Percentiles rank a stretch among this genome's conserved stretches.
These are phyloP conservation scores for Gryganskiella cystojenkinii DNA, from an alignment of 192 early-diverging fungal genomes.

Conservation along the genomic window DNA sequence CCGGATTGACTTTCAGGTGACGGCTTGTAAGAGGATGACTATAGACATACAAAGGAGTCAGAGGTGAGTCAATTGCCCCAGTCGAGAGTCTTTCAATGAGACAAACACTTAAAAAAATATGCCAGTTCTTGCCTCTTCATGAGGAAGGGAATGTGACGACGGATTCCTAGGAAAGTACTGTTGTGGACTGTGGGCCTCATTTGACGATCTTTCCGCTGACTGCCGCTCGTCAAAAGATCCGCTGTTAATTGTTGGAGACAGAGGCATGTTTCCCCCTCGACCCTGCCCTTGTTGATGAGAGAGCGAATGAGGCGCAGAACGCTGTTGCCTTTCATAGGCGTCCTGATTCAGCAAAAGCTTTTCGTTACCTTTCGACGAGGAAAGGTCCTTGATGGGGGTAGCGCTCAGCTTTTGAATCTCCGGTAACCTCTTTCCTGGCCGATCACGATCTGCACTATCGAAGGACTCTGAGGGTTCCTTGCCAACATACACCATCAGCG, in stretches of 20 bases:
- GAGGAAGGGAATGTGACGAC: conserved; percentile 33
- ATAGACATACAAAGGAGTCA: background rate
- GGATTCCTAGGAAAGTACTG: conserved; percentile 23
- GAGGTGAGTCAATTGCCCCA: background rate
- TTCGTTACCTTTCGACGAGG: conserved; percentile 27
- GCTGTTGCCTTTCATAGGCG: conserved; percentile 42
- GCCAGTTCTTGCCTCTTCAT: conserved; percentile 29
- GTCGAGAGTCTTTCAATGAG: background rate
- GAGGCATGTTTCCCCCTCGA: conserved; percentile 16
- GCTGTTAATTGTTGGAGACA: conserved; percentile 26
- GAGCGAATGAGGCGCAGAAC: conserved; percentile 23
- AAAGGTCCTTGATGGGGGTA: conserved; percentile 48
- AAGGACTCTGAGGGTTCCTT: conserved; percentile 12
- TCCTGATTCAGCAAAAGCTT: conserved; percentile 41
- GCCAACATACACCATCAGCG: conserved; percentile 64
- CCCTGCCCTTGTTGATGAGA: conserved; percentile 16
- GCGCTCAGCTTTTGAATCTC: conserved; percentile 45
- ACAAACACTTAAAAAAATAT: background rate
- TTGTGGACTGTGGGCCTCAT: no score
- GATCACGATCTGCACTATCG: conserved; percentile 6
- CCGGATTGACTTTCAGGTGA: conserved; percentile 17
- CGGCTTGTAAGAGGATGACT: background rate
- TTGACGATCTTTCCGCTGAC: conserved; percentile 14
- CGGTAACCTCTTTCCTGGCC: conserved; percentile 17
- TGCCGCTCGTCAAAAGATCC: conserved; percentile 16